Conservation (phyloP, 2,329 filamentous ascomycete genomes). For the Ophiostoma pallidulum region DNA sequence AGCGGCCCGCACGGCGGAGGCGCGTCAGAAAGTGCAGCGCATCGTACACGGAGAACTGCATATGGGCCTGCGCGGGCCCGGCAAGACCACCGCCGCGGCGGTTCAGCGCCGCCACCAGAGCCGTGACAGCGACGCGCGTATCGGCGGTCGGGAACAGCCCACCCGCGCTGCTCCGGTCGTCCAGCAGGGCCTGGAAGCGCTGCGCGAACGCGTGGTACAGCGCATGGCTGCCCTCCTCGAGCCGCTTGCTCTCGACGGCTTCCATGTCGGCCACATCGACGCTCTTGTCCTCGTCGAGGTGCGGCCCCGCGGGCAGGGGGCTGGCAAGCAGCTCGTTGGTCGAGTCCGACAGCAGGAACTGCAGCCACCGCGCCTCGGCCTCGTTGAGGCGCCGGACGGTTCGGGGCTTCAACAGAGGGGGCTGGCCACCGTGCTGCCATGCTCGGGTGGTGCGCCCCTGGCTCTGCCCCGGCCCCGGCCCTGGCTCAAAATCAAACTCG, state of each 20-base stretch:
- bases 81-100: too few relatives aligned
- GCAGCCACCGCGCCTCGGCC: conserved; percentile 26
- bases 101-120: conserved; percentile 21
- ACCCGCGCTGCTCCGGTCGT: conserved; percentile 21
- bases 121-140: too few relatives aligned
- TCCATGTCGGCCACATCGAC: neutral
- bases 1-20: conserved; percentile 16
- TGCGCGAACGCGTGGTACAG: conserved; percentile 26
- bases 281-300: conserved; percentile 1
- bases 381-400: conserved; percentile 15
- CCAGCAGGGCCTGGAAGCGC: conserved; percentile 25
- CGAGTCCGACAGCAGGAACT: conserved; percentile 22
- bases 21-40: conserved; percentile 24
- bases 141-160: conserved; percentile 20
- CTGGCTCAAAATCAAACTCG: conserved; percentile 6
- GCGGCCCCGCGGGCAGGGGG: conserved; percentile 7
- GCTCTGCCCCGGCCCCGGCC: too few relatives aligned
- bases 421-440: too few relatives aligned
- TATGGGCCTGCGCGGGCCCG: too few relatives aligned
- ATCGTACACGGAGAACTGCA: conserved; percentile 22
- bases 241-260: neutral
- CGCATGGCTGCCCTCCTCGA: conserved; percentile 17
- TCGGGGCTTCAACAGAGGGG: too few relatives aligned
- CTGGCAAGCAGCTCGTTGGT: conserved; percentile 20
- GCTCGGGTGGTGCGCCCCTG: too few relatives aligned